Evolutionary conservation across 192 early-diverging fungal genomes (phyloP).

Genomic region (Spizellomyces punctatus): DNA sequence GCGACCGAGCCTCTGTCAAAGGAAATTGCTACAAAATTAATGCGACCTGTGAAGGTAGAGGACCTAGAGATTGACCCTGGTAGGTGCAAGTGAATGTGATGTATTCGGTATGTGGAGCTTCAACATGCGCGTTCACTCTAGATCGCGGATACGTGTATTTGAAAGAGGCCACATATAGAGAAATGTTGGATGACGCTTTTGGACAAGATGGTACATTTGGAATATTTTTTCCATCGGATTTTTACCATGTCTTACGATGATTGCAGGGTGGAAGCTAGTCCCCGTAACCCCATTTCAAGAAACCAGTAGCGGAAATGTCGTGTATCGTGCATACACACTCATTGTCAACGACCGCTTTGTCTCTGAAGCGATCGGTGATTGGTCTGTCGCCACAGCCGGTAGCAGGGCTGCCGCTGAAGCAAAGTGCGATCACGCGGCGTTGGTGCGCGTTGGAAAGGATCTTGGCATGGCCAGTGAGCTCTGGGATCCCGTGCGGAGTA

Average conservation of each 20-base stretch:
- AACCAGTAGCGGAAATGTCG: not conserved
- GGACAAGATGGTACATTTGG: slow-evolving; percentile 9
- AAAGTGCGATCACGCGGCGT: slow-evolving; percentile 27
- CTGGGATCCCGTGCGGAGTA: slow-evolving; percentile 32
- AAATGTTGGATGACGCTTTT: slow-evolving; percentile 24
- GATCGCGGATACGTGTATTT: slow-evolving; percentile 35
- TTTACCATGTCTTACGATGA: not conserved
- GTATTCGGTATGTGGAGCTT: no score
- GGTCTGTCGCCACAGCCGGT: not conserved
- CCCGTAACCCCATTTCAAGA: slow-evolving; percentile 11
- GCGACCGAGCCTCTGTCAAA: no score
- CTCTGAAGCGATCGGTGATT: slow-evolving; percentile 35
- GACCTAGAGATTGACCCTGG: slow-evolving; percentile 36
- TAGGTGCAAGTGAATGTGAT: not conserved
- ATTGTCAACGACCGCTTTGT: slow-evolving; percentile 24
- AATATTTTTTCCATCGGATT: not conserved
- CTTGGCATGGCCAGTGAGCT: slow-evolving; percentile 40
- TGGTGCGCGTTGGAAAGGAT: slow-evolving; percentile 40
- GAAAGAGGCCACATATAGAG: slow-evolving; percentile 13
- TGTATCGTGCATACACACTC: slow-evolving; percentile 26
- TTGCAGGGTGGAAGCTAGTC: slow-evolving; percentile 20
- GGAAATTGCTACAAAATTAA: not conserved
- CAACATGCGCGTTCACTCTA: not conserved
- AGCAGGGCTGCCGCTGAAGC: slow-evolving; percentile 2
- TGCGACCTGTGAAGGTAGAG: slow-evolving; percentile 15